A percentile compares a stretch with the other conserved stretches of the same genome.
These are phyloP conservation scores for Articulospora tetracladia DNA, from an alignment of 495 filamentous ascomycete species.

Conservation along the genomic window DNA sequence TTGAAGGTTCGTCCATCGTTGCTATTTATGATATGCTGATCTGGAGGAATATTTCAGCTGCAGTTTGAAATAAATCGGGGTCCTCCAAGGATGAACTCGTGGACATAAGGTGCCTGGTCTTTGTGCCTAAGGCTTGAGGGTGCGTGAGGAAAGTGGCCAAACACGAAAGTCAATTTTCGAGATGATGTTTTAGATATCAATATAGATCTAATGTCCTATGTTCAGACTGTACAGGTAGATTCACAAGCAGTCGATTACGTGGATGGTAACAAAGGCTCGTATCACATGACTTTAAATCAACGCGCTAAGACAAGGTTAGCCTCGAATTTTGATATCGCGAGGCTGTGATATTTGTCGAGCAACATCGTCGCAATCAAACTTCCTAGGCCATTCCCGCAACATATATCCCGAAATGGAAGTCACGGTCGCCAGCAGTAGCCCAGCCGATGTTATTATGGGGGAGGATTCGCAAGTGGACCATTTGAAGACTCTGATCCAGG, in stretches of 20 bases:
- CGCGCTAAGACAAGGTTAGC: not conserved
- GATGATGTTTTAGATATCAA: too few relatives aligned
- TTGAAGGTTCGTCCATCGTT: slow-evolving; percentile 35
- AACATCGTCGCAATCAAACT: not conserved
- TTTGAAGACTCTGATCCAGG: slow-evolving; percentile 38
- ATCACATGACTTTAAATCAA: not conserved
- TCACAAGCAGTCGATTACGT: too few relatives aligned
- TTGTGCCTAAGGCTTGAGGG: not conserved
- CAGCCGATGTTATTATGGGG: slow-evolving; percentile 3
- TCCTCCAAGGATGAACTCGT: not conserved
- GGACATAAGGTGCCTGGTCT: not conserved
- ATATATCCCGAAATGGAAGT: slow-evolving; percentile 21
- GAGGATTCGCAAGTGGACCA: slow-evolving; percentile 5
- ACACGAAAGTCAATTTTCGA: not conserved
- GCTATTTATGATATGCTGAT: not conserved
- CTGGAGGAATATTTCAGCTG: too few relatives aligned
- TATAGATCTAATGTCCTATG: too few relatives aligned
- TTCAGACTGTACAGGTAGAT: too few relatives aligned
- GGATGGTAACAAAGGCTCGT: not conserved
- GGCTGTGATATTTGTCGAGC: not conserved
- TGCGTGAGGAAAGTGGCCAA: not conserved
- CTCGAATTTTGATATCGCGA: not conserved
- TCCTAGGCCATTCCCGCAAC: not conserved
- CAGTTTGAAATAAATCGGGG: too few relatives aligned
- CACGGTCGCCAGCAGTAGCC: slow-evolving; percentile 23